Percentiles rank a stretch among this genome's conserved stretches.
phyloP scores from a whole-genome alignment of 306 rosid species.

The Citrullus mucosospermus region DNA sequence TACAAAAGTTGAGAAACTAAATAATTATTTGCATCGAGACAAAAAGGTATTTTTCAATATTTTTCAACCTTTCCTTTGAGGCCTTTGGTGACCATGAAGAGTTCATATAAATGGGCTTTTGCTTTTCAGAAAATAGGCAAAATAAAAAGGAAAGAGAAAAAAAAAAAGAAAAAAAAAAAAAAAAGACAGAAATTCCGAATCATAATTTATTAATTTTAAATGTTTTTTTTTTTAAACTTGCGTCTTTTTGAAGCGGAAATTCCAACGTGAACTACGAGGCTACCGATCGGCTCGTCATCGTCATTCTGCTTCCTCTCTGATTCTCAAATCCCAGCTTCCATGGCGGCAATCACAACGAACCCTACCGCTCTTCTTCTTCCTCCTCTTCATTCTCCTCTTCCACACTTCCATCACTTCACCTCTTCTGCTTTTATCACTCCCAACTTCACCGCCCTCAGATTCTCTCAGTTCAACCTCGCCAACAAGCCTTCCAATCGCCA shows the following conservation, averaged over 20 bases:
- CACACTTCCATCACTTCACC: conserved; percentile 14
- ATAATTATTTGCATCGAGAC: no score
- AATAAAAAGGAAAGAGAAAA: no score
- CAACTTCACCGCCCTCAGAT: conserved; percentile 8
- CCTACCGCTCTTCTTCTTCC: conserved; percentile 1
- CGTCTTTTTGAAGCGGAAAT: background rate
- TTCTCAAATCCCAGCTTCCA: background rate
- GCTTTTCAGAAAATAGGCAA: background rate
- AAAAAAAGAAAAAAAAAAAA: background rate
- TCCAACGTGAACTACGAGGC: background rate
- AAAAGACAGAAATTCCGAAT: background rate
- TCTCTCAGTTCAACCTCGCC: conserved; percentile 21
- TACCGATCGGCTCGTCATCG: background rate
- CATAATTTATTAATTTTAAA: background rate
- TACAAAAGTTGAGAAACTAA: no score
- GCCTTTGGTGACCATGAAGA: background rate
- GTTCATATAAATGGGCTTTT: background rate
- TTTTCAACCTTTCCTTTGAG: background rate
- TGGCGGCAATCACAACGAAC: conserved; percentile 30
- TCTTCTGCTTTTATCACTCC: background rate
- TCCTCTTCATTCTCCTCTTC: conserved; percentile 14
- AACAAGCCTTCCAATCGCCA: conserved; percentile 22
- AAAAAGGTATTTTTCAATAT: no score
- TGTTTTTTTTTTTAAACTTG: background rate
- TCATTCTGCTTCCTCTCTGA: background rate